Evolutionary conservation across 805 yeast species (phyloP).

Genomic region (Hanseniaspora thailandica): DNA sequence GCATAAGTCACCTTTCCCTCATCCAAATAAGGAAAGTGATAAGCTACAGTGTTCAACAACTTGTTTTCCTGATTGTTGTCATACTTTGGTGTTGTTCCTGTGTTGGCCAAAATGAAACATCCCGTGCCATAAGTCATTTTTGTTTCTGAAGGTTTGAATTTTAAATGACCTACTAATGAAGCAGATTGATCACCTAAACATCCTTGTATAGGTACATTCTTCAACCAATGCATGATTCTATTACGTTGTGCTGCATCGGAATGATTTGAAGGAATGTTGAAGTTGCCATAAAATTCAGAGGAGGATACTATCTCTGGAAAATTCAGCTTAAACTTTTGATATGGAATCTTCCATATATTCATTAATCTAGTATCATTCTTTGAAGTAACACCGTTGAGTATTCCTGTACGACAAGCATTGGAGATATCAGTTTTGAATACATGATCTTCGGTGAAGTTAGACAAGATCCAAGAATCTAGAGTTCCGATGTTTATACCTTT

Average conservation of each 20-base stretch:
- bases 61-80: conserved; percentile 38
- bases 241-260: conserved; percentile 26
- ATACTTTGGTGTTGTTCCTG: conserved; percentile 55
- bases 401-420: conserved; percentile 82
- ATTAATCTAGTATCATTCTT: conserved; percentile 68
- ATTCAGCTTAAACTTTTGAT: neutral
- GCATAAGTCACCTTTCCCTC: conserved; percentile 56
- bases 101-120: conserved; percentile 77
- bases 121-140: conserved; percentile 97
- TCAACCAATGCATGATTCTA: conserved; percentile 16
- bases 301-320: conserved; percentile 52
- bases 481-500: conserved; percentile 78
- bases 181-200: conserved; percentile 92
- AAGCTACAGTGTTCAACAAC: conserved; percentile 79
- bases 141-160: conserved; percentile 71
- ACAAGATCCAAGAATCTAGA: conserved; percentile 86
- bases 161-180: conserved; percentile 85
- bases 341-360: conserved; percentile 49
- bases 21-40: conserved; percentile 65
- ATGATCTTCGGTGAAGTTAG: conserved; percentile 61
- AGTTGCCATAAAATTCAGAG: conserved; percentile 58
- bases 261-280: conserved; percentile 27
- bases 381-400: conserved; percentile 67
- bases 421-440: conserved; percentile 75
- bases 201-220: conserved; percentile 68